Conservation (phyloP, 2,329 filamentous ascomycete species). For the Scedosporium aurantiacum region DNA sequence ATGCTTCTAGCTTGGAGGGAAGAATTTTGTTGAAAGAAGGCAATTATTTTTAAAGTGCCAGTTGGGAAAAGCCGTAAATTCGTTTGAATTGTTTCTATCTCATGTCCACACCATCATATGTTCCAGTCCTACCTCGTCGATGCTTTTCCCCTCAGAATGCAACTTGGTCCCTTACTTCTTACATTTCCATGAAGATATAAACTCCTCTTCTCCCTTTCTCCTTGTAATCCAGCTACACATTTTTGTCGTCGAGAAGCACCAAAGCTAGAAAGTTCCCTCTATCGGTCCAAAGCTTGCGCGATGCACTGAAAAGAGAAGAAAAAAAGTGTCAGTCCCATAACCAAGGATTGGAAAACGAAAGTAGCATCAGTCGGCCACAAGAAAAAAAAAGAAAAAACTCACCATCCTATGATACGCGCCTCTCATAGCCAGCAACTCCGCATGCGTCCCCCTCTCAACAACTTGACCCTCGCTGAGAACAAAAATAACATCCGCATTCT, state of each 20-base stretch:
- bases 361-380: constrained; percentile 15
- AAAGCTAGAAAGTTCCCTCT: background rate
- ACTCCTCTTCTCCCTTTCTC: background rate
- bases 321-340: background rate
- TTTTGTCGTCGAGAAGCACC: background rate
- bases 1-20: too few species aligned
- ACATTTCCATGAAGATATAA: background rate
- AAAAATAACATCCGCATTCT: constrained; percentile 31
- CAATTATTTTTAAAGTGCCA: too few species aligned
- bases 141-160: background rate
- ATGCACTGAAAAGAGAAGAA: background rate
- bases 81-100: background rate
- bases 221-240: background rate
- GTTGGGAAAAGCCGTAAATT: background rate
- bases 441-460: constrained; percentile 30
- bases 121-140: background rate
- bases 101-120: background rate
- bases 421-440: constrained; percentile 41
- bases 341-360: background rate
- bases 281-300: constrained; percentile 5
- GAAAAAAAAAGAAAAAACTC: too few species aligned
- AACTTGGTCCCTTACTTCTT: background rate
- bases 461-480: constrained; percentile 29
- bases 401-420: constrained; percentile 43
- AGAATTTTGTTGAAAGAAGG: too few species aligned